Evolutionary conservation across 2,329 filamentous ascomycete species (phyloP).

Genomic region (Berkeleyomyces basicola): DNA sequence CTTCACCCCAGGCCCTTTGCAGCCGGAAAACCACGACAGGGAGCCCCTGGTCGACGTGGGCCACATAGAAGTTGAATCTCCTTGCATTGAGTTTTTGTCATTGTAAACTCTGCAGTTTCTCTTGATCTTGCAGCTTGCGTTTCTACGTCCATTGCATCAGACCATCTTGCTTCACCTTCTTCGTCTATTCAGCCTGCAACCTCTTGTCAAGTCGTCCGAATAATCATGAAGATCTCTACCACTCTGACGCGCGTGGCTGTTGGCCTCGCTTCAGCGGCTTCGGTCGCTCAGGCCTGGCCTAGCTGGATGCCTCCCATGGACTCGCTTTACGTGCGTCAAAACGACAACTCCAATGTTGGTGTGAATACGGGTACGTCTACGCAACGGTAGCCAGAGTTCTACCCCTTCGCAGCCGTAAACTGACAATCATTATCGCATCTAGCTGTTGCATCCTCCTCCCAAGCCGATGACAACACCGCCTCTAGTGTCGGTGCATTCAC

Average conservation of each 20-base stretch:
- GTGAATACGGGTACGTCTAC: slow-evolving; percentile 13
- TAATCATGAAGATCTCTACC: slow-evolving; percentile 32
- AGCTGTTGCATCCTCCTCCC: slow-evolving; percentile 11
- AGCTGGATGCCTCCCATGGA: slow-evolving; percentile 34
- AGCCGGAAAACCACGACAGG: not conserved
- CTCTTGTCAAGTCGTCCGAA: not conserved
- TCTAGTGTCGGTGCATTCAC: slow-evolving; percentile 1
- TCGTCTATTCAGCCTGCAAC: not conserved
- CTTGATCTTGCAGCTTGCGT: slow-evolving; percentile 5
- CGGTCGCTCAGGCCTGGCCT: slow-evolving; percentile 39
- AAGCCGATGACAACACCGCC: not conserved
- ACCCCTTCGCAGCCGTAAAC: not conserved
- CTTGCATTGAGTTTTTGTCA: not conserved
- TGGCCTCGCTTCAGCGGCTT: slow-evolving; percentile 33
- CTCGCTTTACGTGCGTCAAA: slow-evolving; percentile 34
- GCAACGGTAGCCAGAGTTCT: not conserved
- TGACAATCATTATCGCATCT: not conserved
- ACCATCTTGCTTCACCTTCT: not conserved
- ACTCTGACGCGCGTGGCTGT: slow-evolving; percentile 31
- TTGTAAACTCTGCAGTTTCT: not conserved
- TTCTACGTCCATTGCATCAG: not conserved
- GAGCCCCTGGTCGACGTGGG: not conserved
- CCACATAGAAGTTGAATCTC: not conserved
- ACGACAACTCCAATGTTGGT: slow-evolving; percentile 19
- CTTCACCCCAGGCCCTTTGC: not conserved